phyloP scores from a whole-genome alignment of 1,284 basidiomycete genomes.

The Cryptococcus sp. region DNA sequence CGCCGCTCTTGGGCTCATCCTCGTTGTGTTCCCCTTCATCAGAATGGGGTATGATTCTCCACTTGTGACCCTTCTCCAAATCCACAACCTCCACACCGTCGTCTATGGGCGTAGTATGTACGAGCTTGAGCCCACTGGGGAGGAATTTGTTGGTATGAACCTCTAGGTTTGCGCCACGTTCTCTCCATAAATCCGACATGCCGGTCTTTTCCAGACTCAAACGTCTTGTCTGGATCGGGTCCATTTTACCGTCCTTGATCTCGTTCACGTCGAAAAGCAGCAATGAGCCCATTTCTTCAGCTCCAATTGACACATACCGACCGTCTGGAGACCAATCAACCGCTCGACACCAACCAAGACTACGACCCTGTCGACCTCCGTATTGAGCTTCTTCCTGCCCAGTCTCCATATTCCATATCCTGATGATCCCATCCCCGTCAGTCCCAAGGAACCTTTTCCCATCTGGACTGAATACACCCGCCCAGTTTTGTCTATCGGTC shows the following conservation, averaged over 20 bases:
- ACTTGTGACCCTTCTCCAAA: not conserved
- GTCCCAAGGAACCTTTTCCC: constrained; percentile 4
- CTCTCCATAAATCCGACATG: not conserved
- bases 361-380: not conserved
- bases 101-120: not conserved
- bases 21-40: too few species aligned
- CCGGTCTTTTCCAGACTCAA: not conserved
- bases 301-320: not conserved
- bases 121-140: not conserved
- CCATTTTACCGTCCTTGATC: not conserved
- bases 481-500: too few species aligned
- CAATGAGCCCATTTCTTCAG: not conserved
- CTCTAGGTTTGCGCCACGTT: not conserved
- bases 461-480: constrained; percentile 10
- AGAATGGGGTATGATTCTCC: not conserved
- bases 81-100: constrained; percentile 5
- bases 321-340: not conserved
- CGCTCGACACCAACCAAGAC: not conserved
- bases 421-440: constrained; percentile 5
- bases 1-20: too few species aligned
- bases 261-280: not conserved
- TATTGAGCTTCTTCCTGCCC: not conserved
- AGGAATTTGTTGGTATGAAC: not conserved
- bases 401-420: constrained; percentile 3
- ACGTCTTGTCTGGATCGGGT: not conserved